These are phyloP conservation scores for Amanita phalloides DNA, from an alignment of 768 basidiomycete species.

Conservation along the genomic window DNA sequence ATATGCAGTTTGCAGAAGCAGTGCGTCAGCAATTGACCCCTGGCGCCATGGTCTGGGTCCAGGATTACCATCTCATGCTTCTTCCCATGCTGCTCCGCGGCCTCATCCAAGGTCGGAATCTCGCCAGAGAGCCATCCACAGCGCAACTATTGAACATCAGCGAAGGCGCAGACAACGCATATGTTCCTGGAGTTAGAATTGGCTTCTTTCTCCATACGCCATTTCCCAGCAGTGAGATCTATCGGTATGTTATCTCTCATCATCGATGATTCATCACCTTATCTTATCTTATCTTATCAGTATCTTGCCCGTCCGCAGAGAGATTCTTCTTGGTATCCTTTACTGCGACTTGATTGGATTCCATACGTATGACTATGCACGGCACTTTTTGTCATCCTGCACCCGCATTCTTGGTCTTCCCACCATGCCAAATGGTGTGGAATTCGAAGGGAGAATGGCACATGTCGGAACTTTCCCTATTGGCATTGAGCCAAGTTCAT, in stretches of 20 bases:
- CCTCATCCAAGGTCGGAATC: constrained; percentile 63
- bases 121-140: constrained; percentile 43
- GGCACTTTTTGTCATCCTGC: constrained; percentile 97
- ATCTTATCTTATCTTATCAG: constrained; percentile 26
- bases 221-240: constrained; percentile 96
- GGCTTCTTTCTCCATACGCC: constrained; percentile 99
- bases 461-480: constrained; percentile 99
- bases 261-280: constrained; percentile 6
- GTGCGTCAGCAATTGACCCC: constrained; percentile 70
- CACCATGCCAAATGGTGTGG: constrained; percentile 97
- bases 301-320: constrained; percentile 92
- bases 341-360: constrained; percentile 98
- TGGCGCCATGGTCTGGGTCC: constrained; percentile 98
- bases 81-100: constrained; percentile 91
- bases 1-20: constrained; percentile 87
- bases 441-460: constrained; percentile 89
- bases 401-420: constrained; percentile 91
- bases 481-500: constrained; percentile 91
- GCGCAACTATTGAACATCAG: constrained; percentile 59
- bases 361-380: constrained; percentile 99
- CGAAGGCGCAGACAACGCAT: constrained; percentile 52
- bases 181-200: constrained; percentile 72
- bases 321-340: constrained; percentile 92
- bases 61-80: constrained; percentile 97
- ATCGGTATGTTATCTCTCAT: constrained; percentile 47